Percentiles rank a stretch among this genome's conserved stretches.
phyloP scores from a whole-genome alignment of 2,329 filamentous ascomycete genomes.

The Byssothecium circinans region DNA sequence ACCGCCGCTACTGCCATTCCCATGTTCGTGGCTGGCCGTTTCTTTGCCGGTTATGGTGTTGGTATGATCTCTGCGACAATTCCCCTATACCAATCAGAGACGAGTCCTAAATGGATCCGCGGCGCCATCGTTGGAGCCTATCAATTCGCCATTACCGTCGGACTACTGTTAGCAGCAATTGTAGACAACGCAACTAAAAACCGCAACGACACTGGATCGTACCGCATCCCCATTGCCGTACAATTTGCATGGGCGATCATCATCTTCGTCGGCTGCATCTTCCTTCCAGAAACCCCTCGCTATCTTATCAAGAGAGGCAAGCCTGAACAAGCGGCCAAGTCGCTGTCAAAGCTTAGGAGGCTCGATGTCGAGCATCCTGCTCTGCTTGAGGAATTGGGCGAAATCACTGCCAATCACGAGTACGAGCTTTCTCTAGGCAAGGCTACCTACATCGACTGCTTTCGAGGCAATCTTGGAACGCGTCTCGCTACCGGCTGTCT shows the following conservation, averaged over 20 bases:
- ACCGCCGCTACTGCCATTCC: slow-evolving; percentile 39
- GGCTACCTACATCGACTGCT: slow-evolving; percentile 49
- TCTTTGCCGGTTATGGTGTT: slow-evolving; percentile 47
- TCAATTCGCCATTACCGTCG: slow-evolving; percentile 72
- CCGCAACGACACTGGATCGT: slow-evolving; percentile 63
- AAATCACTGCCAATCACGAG: slow-evolving; percentile 70
- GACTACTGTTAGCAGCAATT: slow-evolving; percentile 66
- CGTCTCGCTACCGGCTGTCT: slow-evolving; percentile 72
- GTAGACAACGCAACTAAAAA: slow-evolving; percentile 65
- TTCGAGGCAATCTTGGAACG: slow-evolving; percentile 54
- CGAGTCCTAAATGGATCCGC: slow-evolving; percentile 72
- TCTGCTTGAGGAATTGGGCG: slow-evolving; percentile 63
- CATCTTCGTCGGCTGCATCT: slow-evolving; percentile 60
- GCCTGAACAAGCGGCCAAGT: slow-evolving; percentile 64
- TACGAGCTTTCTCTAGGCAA: slow-evolving; percentile 67
- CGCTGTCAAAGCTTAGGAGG: slow-evolving; percentile 64
- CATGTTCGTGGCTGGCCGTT: slow-evolving; percentile 45
- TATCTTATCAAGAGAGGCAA: slow-evolving; percentile 66
- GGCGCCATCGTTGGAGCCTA: slow-evolving; percentile 70
- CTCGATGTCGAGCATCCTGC: slow-evolving; percentile 61
- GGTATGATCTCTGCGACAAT: slow-evolving; percentile 50
- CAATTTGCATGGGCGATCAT: slow-evolving; percentile 75
- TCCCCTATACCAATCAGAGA: slow-evolving; percentile 73
- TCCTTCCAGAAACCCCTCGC: slow-evolving; percentile 77
- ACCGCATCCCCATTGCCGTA: slow-evolving; percentile 74